Conservation (phyloP, 768 basidiomycete genomes). For the Tulasnella sp. region DNA sequence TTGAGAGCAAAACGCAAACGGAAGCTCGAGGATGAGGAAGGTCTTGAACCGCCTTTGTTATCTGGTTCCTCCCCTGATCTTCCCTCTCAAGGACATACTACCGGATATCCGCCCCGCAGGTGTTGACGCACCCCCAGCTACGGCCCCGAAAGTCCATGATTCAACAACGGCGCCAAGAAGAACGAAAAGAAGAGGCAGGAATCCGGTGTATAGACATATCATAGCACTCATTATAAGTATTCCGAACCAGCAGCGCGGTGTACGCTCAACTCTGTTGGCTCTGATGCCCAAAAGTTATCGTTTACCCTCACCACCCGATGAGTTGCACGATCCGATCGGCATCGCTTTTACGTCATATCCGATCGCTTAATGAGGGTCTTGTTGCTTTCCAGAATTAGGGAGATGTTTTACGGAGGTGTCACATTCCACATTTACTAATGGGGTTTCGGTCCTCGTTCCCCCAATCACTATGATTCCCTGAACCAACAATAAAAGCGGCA, state of each 20-base stretch:
- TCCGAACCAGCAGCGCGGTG: not conserved
- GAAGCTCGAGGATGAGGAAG: not conserved
- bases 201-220: not conserved
- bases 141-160: not conserved
- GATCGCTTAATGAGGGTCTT: too few species aligned
- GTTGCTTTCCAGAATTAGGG: too few species aligned
- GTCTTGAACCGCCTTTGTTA: not conserved
- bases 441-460: too few species aligned
- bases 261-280: not conserved
- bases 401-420: too few species aligned
- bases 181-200: conserved; percentile 11
- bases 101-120: conserved; percentile 23
- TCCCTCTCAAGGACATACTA: not conserved
- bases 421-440: too few species aligned
- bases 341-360: too few species aligned
- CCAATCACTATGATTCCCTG: not conserved
- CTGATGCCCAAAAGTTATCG: not conserved
- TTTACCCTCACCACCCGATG: too few species aligned
- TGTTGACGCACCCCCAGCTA: conserved; percentile 1
- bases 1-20: not conserved
- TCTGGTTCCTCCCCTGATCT: not conserved
- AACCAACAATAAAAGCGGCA: not conserved
- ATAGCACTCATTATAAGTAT: not conserved
- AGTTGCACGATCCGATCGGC: too few species aligned
- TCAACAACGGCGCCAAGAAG: not conserved